Base-by-base conservation (phyloP, 768 basidiomycete genomes). In the Mrakia frigida region DNA sequence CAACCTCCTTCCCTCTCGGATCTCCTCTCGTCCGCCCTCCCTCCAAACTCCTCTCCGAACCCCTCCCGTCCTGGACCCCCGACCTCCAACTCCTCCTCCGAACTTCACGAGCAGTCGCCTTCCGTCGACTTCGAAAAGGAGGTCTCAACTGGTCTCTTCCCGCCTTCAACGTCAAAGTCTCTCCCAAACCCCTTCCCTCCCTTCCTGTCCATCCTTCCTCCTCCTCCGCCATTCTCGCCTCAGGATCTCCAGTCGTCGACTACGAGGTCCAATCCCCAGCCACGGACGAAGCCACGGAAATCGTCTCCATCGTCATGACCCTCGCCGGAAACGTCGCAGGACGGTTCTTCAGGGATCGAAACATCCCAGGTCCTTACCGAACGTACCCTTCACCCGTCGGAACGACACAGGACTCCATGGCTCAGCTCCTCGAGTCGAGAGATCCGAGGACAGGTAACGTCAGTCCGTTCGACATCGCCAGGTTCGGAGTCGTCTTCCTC, bases 301-400 rank as follows among this genome's bases (percentile, higher is more conserved):
- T 93, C 72, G 89, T 99, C 16, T 85, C 89, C 0, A 94, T 97
- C 82, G 85, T 87, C 80, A 94, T 94, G 90, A 91, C 93, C 80
- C 81, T 90, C 25, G 93, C 92, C 0, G 90, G 89, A 68, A 88
- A 90, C 2, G 85, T 90, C 0, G 90, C 91, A 0, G 95, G 94
- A 37, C 85, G 84, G 56, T 94, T 92, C 84, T 88, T 88, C 74
- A 78, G 81, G 28, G 90, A 91, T 14, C 86, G 85, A 23, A 84
- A 84, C 6, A 77, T 96, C 43, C 89, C 90, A 3, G 85, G 89
- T 60, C 81, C 92, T 9, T 91, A 90, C 69, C 88, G 94, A 28
- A 80, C 63, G 6, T 81, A 80, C 14, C 74, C 70, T 80, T 85
- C 52, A 3, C 85, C 85, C 0, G 23, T 73, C n/a, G 74, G 75